Conservation (phyloP, 2,329 filamentous ascomycete species). For the Colletotrichum sublineola region DNA sequence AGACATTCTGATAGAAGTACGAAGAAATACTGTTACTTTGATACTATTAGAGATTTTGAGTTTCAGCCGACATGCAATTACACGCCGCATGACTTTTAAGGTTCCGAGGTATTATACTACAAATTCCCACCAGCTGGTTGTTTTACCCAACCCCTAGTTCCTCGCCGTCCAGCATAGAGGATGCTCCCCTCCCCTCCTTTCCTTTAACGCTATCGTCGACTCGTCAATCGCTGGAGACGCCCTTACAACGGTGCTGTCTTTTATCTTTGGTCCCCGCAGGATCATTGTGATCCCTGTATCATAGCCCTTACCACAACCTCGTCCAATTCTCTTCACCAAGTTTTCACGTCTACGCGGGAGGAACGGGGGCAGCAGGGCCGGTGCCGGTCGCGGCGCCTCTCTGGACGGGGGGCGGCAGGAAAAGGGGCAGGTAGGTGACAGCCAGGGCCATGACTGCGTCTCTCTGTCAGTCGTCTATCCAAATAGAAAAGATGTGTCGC, state of each 20-base stretch:
- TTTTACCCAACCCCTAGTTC: neutral
- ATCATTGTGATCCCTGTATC: neutral
- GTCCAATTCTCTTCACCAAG: neutral
- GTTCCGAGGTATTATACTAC: slow-evolving; percentile 33
- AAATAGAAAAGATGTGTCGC: neutral
- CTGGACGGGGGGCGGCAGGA: slow-evolving; percentile 58
- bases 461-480: neutral
- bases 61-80: slow-evolving; percentile 3
- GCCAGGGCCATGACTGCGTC: slow-evolving; percentile 70
- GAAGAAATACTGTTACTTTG: neutral
- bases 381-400: slow-evolving; percentile 49
- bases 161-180: neutral
- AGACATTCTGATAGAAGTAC: neutral
- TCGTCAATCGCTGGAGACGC: neutral
- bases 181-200: neutral
- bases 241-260: too few relatives aligned
- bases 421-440: slow-evolving; percentile 65
- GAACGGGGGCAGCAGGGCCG: slow-evolving; percentile 49
- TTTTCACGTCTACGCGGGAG: slow-evolving; percentile 42
- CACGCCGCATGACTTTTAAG: neutral
- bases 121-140: slow-evolving; percentile 8
- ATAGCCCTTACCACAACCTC: neutral
- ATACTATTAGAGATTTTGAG: slow-evolving; percentile 30
- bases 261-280: neutral
- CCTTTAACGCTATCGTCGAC: slow-evolving; percentile 2